phyloP scores from a whole-genome alignment of 768 basidiomycete genomes.

The Baorangia bicolor region DNA sequence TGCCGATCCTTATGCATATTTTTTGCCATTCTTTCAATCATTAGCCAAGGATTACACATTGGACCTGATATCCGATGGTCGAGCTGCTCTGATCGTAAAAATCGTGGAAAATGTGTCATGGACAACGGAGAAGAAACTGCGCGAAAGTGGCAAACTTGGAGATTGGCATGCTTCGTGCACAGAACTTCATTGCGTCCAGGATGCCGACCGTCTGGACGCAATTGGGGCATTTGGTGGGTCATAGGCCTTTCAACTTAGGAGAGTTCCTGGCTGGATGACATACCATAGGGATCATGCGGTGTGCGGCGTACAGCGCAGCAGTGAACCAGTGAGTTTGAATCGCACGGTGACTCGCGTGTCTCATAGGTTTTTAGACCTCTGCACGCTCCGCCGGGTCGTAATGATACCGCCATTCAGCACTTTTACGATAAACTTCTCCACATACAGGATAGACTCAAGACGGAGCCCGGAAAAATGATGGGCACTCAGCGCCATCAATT shows the following conservation, averaged over 20 bases:
- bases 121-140: constrained; percentile 75
- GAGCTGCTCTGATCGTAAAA: constrained; percentile 52
- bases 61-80: constrained; percentile 59
- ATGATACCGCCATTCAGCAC: constrained; percentile 69
- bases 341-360: background rate
- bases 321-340: constrained; percentile 44
- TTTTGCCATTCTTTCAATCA: constrained; percentile 61
- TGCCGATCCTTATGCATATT: constrained; percentile 62
- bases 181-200: constrained; percentile 82
- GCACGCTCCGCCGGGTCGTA: constrained; percentile 47
- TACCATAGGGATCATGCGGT: constrained; percentile 57
- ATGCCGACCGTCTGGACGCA: constrained; percentile 76
- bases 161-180: constrained; percentile 69
- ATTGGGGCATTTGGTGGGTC: constrained; percentile 73
- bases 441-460: constrained; percentile 76
- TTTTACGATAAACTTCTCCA: constrained; percentile 85
- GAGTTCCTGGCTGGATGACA: background rate
- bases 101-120: constrained; percentile 83
- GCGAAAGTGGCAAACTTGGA: constrained; percentile 52
- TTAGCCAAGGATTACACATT: constrained; percentile 43
- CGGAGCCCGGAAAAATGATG: constrained; percentile 61
- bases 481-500: constrained; percentile 72
- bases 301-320: constrained; percentile 60
- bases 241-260: background rate
- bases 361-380: constrained; percentile 35